Evolutionary conservation across 164 flowering plant species (phyloP).

Genomic region (Dillenia suffruticosa): DNA sequence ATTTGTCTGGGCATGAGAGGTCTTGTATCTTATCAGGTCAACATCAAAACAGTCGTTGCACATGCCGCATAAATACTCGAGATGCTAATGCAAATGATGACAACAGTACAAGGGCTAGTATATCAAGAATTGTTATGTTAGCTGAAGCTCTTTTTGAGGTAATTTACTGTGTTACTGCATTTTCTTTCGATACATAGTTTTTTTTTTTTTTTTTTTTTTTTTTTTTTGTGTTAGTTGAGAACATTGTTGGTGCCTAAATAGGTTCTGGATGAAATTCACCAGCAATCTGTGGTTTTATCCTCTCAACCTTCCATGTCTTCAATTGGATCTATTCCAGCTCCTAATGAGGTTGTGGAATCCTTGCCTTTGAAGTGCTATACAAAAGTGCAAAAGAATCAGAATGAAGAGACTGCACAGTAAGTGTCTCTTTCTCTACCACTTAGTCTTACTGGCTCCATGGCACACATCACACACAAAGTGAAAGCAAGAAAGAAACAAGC

Average conservation of each 20-base stretch:
- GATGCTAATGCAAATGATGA: constrained; percentile 55
- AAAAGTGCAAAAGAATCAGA: constrained; percentile 45
- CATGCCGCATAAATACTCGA: constrained; percentile 47
- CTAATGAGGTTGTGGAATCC: constrained; percentile 81
- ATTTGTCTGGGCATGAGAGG: constrained; percentile 87
- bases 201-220: background rate
- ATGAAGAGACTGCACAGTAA: constrained; percentile 84
- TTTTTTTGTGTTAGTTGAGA: constrained; percentile 17
- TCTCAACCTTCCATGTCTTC: constrained; percentile 83
- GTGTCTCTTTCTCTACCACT: constrained; percentile 16
- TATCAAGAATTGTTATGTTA: constrained; percentile 93
- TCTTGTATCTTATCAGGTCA: constrained; percentile 87
- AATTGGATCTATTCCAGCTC: constrained; percentile 93
- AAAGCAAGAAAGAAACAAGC: too few species aligned
- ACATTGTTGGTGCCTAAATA: constrained; percentile 26
- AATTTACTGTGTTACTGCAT: constrained; percentile 4
- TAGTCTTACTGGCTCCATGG: too few species aligned
- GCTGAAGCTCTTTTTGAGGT: constrained; percentile 99
- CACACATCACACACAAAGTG: too few species aligned
- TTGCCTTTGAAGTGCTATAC: constrained; percentile 62
- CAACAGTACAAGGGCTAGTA: constrained; percentile 79
- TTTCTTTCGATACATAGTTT: background rate
- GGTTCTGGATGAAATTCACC: constrained; percentile 99
- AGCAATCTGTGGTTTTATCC: constrained; percentile 91
- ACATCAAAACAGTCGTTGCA: constrained; percentile 74